Percentiles rank a stretch among this genome's conserved stretches.
phyloP scores from a whole-genome alignment of 169 alveolate genomes.

The Eimeria mitis region DNA sequence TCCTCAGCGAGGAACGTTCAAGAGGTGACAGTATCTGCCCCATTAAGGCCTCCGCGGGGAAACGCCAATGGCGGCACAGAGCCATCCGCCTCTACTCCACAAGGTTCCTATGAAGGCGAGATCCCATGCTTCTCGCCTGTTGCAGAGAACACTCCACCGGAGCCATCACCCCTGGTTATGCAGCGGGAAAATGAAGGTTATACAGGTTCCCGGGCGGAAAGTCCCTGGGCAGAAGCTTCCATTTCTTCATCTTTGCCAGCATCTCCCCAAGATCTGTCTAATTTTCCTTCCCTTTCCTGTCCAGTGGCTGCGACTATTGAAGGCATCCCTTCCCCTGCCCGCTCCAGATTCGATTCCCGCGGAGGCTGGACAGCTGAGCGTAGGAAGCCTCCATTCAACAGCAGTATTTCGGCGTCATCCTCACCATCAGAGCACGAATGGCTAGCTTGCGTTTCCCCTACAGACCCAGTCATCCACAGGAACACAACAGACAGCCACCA shows the following conservation, averaged over 20 bases:
- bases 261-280: slow-evolving; percentile 41
- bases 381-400: neutral
- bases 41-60: neutral
- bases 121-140: neutral
- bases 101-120: neutral
- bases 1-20: neutral
- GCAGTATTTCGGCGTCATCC: slow-evolving; percentile 1
- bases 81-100: neutral
- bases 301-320: slow-evolving; percentile 54
- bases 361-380: slow-evolving; percentile 7
- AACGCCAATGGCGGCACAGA: neutral
- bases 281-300: slow-evolving; percentile 58
- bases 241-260: slow-evolving; percentile 49
- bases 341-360: neutral
- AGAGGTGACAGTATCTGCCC: neutral
- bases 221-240: slow-evolving; percentile 61
- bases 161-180: neutral
- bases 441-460: slow-evolving; percentile 52
- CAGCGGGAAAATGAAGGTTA: neutral
- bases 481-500: neutral
- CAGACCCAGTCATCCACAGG: neutral
- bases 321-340: slow-evolving; percentile 9
- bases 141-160: neutral
- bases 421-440: slow-evolving; percentile 59
- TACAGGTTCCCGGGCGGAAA: slow-evolving; percentile 12